Evolutionary conservation across 2,329 filamentous ascomycete genomes (phyloP).

Genomic region (Pseudopyricularia javanii): DNA sequence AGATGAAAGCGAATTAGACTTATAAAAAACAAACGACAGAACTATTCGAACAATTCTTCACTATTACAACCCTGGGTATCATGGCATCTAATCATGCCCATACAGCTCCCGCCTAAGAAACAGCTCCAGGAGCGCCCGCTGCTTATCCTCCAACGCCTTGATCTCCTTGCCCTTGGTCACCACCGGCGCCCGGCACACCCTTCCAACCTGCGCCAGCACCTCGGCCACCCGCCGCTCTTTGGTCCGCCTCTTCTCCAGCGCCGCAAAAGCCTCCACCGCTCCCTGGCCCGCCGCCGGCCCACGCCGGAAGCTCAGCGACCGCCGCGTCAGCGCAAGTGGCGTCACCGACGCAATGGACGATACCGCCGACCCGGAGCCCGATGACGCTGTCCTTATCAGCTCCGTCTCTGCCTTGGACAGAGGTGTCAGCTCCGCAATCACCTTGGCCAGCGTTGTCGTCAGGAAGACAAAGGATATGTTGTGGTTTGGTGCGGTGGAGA

Average conservation of each 20-base stretch:
- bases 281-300: conserved; percentile 8
- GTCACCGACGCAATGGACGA: conserved; percentile 6
- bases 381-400: conserved; percentile 13
- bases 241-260: conserved; percentile 40
- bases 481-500: conserved; percentile 61
- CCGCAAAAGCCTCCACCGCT: conserved; percentile 19
- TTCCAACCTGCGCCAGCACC: conserved; percentile 43
- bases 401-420: conserved; percentile 24
- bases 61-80: too few species aligned
- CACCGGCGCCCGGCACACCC: conserved; percentile 37
- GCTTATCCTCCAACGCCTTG: conserved; percentile 48
- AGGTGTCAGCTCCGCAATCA: conserved; percentile 34
- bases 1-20: too few species aligned
- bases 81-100: conserved; percentile 2
- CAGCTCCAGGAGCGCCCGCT: conserved; percentile 54
- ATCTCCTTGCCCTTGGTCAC: conserved; percentile 38
- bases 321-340: conserved; percentile 18
- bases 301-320: conserved; percentile 32
- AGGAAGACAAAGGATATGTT: conserved; percentile 86
- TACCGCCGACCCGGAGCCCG: conserved; percentile 6
- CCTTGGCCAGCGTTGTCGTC: conserved; percentile 56
- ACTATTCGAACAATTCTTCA: too few species aligned
- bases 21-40: too few species aligned
- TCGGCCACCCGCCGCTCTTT: conserved; percentile 52
- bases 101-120: conserved; percentile 35